phyloP scores from a whole-genome alignment of 2,329 filamentous ascomycete species.

The Arthrinium phaeospermum region DNA sequence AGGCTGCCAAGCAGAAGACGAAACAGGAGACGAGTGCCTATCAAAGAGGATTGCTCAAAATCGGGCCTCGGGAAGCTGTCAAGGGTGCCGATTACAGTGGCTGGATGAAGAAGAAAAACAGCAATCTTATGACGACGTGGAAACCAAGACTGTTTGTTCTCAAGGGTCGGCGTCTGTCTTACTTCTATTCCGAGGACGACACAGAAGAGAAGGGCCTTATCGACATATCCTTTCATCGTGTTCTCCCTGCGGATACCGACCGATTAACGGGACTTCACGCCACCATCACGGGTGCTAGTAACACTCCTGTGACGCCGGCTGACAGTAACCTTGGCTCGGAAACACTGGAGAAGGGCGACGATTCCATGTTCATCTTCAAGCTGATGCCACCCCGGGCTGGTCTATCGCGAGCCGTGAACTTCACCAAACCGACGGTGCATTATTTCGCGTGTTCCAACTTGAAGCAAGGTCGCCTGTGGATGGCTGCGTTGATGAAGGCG shows the following conservation, averaged over 20 bases:
- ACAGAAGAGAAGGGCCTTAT: slow-evolving; percentile 94
- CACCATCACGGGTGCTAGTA: slow-evolving; percentile 85
- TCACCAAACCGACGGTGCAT: slow-evolving; percentile 96
- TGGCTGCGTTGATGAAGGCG: slow-evolving; percentile 98
- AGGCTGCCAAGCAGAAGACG: slow-evolving; percentile 67
- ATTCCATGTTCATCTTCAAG: slow-evolving; percentile 96
- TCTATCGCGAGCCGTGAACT: slow-evolving; percentile 89
- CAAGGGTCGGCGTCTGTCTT: slow-evolving; percentile 87
- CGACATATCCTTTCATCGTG: slow-evolving; percentile 95
- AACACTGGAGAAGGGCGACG: slow-evolving; percentile 54
- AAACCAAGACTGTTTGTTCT: slow-evolving; percentile 96
- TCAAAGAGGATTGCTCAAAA: slow-evolving; percentile 81
- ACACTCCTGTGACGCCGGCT: slow-evolving; percentile 62
- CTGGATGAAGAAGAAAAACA: slow-evolving; percentile 99
- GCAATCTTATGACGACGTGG: slow-evolving; percentile 96
- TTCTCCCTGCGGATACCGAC: slow-evolving; percentile 93
- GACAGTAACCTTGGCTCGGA: slow-evolving; percentile 50
- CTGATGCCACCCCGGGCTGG: slow-evolving; percentile 88
- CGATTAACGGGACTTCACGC: slow-evolving; percentile 89
- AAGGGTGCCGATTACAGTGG: slow-evolving; percentile 88
- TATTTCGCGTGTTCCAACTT: slow-evolving; percentile 96
- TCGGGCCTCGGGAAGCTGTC: slow-evolving; percentile 83
- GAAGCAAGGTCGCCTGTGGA: slow-evolving; percentile 89
- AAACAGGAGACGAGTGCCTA: slow-evolving; percentile 98
- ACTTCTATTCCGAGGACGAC: slow-evolving; percentile 95